Conservation (phyloP, 2,329 filamentous ascomycete genomes). For the Cylindrodendrum hubeiense region DNA sequence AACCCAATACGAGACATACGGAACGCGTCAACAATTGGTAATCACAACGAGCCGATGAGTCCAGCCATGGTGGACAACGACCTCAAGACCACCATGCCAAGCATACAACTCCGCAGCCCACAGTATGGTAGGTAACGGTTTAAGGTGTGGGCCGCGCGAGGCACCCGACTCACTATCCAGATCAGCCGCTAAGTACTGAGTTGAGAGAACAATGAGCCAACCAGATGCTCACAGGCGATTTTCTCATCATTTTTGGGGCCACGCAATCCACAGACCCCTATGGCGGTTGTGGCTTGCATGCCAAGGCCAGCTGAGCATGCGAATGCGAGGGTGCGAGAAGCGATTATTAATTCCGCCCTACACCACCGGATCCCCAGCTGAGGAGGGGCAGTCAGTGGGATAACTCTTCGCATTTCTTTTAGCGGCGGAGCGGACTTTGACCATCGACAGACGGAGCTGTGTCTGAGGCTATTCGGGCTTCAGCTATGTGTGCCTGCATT, state of each 20-base stretch:
- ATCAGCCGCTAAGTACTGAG: background rate
- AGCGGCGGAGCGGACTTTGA: slow-evolving; percentile 42
- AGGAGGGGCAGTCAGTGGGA: background rate
- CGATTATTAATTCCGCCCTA: slow-evolving; percentile 42
- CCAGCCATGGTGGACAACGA: background rate
- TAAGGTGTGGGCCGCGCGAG: slow-evolving; percentile 24
- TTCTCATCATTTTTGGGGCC: slow-evolving; percentile 30
- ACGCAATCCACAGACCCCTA: slow-evolving; percentile 27
- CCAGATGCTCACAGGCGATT: slow-evolving; percentile 9
- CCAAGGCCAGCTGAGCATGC: slow-evolving; percentile 12
- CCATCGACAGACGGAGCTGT: background rate
- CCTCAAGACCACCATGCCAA: slow-evolving; percentile 1
- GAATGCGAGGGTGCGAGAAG: slow-evolving; percentile 4
- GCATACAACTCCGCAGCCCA: slow-evolving; percentile 26
- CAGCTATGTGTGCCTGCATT: background rate
- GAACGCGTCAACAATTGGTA: slow-evolving; percentile 22
- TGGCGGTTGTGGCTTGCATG: slow-evolving; percentile 34
- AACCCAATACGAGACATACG: background rate
- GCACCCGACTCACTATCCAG: slow-evolving; percentile 25
- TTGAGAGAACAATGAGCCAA: slow-evolving; percentile 14
- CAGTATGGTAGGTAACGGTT: slow-evolving; percentile 9
- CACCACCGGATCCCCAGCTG: background rate
- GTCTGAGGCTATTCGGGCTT: background rate
- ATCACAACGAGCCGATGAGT: slow-evolving; percentile 13
- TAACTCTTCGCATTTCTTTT: background rate